phyloP scores from a whole-genome alignment of 768 basidiomycete species.

The Kwoniella dendrophila region DNA sequence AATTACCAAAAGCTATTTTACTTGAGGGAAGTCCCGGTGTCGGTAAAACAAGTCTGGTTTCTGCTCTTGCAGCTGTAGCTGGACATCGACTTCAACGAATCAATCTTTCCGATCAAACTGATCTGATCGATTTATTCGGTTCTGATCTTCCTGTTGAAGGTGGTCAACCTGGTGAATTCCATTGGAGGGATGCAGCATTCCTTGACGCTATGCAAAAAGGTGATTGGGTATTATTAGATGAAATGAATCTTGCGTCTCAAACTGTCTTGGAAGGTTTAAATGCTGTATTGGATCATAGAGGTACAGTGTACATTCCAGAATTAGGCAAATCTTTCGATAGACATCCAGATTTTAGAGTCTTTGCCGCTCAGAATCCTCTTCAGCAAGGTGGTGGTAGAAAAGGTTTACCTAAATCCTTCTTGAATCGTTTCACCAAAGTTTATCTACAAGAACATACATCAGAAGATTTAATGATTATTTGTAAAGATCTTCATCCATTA shows the following conservation, averaged over 20 bases:
- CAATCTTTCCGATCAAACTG: constrained; percentile 97
- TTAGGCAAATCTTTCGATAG: constrained; percentile 81
- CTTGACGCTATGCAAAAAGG: constrained; percentile 90
- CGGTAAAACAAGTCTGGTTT: constrained; percentile 91
- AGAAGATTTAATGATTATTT: constrained; percentile 76
- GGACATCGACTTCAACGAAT: constrained; percentile 84
- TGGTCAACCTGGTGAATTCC: constrained; percentile 85
- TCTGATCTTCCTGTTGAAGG: constrained; percentile 94
- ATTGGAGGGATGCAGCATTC: constrained; percentile 97
- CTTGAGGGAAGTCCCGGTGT: constrained; percentile 98
- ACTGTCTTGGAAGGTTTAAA: constrained; percentile 96
- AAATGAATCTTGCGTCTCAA: constrained; percentile 98
- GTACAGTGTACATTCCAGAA: constrained; percentile 91
- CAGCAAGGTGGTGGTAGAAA: constrained; percentile 96
- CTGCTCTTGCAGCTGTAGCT: constrained; percentile 77
- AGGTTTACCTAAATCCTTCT: constrained; percentile 93
- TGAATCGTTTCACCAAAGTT: constrained; percentile 98
- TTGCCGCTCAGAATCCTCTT: constrained; percentile 95
- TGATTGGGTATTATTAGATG: constrained; percentile 95
- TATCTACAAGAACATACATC: constrained; percentile 82
- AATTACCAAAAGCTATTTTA: constrained; percentile 85
- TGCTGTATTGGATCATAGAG: constrained; percentile 91
- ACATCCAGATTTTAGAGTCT: constrained; percentile 93
- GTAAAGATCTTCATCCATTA: constrained; percentile 71
- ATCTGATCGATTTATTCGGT: constrained; percentile 92